Conservation (phyloP, 495 filamentous ascomycete species). For the Neurospora intermedia region DNA sequence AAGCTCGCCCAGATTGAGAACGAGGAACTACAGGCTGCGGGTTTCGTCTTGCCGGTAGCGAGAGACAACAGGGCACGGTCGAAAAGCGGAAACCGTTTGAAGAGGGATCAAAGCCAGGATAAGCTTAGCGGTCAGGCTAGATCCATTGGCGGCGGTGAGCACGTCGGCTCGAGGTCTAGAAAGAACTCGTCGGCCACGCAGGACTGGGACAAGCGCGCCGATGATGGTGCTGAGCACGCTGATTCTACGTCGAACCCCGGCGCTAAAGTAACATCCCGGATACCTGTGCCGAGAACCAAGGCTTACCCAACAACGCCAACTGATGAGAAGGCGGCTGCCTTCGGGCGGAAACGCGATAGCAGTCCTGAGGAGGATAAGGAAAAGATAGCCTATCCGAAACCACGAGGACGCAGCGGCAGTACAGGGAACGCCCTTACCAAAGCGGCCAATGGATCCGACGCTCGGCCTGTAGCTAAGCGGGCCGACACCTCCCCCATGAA, state of each 20-base stretch:
- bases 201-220: slow-evolving; percentile 25
- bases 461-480: slow-evolving; percentile 32
- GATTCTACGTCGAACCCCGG: slow-evolving; percentile 28
- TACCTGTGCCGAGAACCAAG: slow-evolving; percentile 71
- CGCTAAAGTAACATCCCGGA: slow-evolving; percentile 50
- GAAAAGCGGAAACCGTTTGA: slow-evolving; percentile 41
- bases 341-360: slow-evolving; percentile 47
- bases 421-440: slow-evolving; percentile 45
- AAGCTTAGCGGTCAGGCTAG: slow-evolving; percentile 17
- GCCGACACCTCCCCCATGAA: slow-evolving; percentile 40
- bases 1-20: slow-evolving; percentile 91
- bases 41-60: slow-evolving; percentile 56
- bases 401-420: slow-evolving; percentile 64
- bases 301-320: not conserved
- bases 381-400: slow-evolving; percentile 42
- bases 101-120: slow-evolving; percentile 30
- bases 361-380: slow-evolving; percentile 49
- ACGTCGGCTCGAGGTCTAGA: slow-evolving; percentile 25
- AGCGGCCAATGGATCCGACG: slow-evolving; percentile 25
- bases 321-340: slow-evolving; percentile 27
- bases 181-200: slow-evolving; percentile 34
- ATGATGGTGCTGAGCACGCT: slow-evolving; percentile 65
- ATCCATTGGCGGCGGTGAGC: slow-evolving; percentile 14
- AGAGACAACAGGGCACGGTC: slow-evolving; percentile 28
- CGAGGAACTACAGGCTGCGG: slow-evolving; percentile 81